Evolutionary conservation across 2,329 filamentous ascomycete species (phyloP), one percentile per base, ranked within the genome.

Genomic region (Aspergillus japonicus): DNA sequence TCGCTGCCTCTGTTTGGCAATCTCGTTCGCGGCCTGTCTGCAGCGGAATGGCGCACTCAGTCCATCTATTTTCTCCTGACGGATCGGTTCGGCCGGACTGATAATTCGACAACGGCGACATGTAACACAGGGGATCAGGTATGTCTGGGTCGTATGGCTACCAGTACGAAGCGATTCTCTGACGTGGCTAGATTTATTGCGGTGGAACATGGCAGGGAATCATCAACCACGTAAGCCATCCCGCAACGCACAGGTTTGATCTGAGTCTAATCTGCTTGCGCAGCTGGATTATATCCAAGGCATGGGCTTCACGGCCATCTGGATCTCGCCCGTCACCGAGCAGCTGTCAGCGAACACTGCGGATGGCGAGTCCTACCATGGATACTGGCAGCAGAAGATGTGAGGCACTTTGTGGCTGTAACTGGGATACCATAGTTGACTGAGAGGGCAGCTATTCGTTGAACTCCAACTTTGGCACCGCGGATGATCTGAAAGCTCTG

Each of bases 391-490:
- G 33, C 77, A 82, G 64, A 73, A 83, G 57, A 73, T 82, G 73
- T 75, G 58, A 54, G 26, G 68, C 57, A 4, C 2, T 8, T 39
- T 8, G 6, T 21, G 11, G 5, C 4, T 6, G 5, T 5, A 29
- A 5, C 4, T 44, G 14, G 7, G 6, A 7, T 19, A 10, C 14
- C n/a, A 14, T 16, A 47, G 5, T 14, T n/a, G n/a, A 35, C 14
- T 5, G 19, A 47, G 47, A 50, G 35, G 23, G 4, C 26, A 75
- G 73, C 33, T 82, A 82, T 64, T 65, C 74, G 14, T 71, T 89
- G 57, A 88, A 90, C 66, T 62, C 78, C 2, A 78, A 85, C 59
- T 86, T 85, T 62, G 87, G 88, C 31, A 84, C 83, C 0, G 78
- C 79, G 4, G 77, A 82, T 14, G 87, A 90, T 64, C 77, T 90